A percentile compares a stretch with the other conserved stretches of the same genome.
Evolutionary conservation across 2,329 filamentous ascomycete genomes (phyloP).

Genomic region (Chaetomiaceae sp.): DNA sequence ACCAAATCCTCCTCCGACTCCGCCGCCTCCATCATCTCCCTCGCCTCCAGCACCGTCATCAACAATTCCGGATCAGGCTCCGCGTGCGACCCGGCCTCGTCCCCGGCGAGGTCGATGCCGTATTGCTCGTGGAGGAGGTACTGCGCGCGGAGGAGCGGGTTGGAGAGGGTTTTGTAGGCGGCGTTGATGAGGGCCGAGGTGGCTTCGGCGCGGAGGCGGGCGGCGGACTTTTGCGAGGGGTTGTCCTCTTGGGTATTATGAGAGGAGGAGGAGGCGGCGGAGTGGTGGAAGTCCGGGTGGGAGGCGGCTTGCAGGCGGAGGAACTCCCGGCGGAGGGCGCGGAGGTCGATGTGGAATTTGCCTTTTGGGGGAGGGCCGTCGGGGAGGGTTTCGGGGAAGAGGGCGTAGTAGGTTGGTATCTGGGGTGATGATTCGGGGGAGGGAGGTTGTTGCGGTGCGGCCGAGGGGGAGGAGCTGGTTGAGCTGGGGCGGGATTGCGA

Average conservation of each 20-base stretch:
- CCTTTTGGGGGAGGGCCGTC: slow-evolving; percentile 71
- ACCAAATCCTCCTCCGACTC: slow-evolving; percentile 60
- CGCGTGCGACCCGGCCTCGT: slow-evolving; percentile 64
- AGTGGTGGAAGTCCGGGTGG: slow-evolving; percentile 65
- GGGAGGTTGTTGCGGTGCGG: not conserved
- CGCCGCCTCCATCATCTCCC: slow-evolving; percentile 71
- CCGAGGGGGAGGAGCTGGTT: slow-evolving; percentile 2
- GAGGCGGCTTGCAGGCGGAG: slow-evolving; percentile 73
- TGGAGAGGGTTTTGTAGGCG: slow-evolving; percentile 78
- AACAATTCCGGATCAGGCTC: slow-evolving; percentile 60
- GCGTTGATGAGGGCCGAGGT: slow-evolving; percentile 83
- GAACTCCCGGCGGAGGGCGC: slow-evolving; percentile 75
- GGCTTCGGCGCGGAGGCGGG: slow-evolving; percentile 58
- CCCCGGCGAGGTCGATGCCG: slow-evolving; percentile 72
- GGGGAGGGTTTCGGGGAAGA: slow-evolving; percentile 80
- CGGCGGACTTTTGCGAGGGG: slow-evolving; percentile 27
- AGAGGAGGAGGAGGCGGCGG: slow-evolving; percentile 18
- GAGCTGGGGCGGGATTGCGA: not conserved
- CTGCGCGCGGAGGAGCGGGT: slow-evolving; percentile 79
- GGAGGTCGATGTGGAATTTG: slow-evolving; percentile 68
- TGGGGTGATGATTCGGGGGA: not conserved
- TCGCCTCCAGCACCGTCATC: slow-evolving; percentile 73
- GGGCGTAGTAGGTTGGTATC: slow-evolving; percentile 61
- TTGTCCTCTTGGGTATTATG: not conserved
- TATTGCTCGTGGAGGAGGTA: slow-evolving; percentile 69